Conservation (phyloP, 306 rosid genomes). For the Albizia julibrissin region DNA sequence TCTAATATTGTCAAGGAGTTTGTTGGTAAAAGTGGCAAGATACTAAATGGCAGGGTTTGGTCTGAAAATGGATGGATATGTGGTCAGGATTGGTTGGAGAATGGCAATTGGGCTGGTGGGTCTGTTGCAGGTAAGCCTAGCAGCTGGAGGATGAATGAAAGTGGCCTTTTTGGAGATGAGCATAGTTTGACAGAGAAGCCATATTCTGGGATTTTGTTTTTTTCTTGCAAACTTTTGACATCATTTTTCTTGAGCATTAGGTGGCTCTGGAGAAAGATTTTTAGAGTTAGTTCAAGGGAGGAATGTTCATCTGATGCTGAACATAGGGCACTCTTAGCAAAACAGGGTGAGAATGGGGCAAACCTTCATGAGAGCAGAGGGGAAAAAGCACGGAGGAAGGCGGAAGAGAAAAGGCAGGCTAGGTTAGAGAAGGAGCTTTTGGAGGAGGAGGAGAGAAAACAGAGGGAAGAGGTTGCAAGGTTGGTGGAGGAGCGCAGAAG, state of each 20-base stretch:
- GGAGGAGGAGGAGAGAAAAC: conserved; percentile 98
- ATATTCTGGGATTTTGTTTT: conserved; percentile 72
- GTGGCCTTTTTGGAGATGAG: conserved; percentile 70
- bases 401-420: conserved; percentile 99
- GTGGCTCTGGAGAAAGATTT: conserved; percentile 95
- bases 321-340: conserved; percentile 64
- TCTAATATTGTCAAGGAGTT: conserved; percentile 73
- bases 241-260: conserved; percentile 81
- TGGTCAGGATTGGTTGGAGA: conserved; percentile 91
- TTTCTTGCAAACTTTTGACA: conserved; percentile 69
- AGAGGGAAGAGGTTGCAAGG: conserved; percentile 98
- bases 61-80: conserved; percentile 93
- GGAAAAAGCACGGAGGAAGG: conserved; percentile 95
- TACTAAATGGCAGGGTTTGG: conserved; percentile 84
- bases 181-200: conserved; percentile 87
- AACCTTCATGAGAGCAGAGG: conserved; percentile 79
- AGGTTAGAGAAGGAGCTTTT: conserved; percentile 89
- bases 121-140: conserved; percentile 61
- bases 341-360: conserved; percentile 76
- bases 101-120: conserved; percentile 77
- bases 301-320: conserved; percentile 81
- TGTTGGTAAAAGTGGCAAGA: conserved; percentile 88
- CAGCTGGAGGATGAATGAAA: conserved; percentile 70
- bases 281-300: conserved; percentile 74
- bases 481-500: conserved; percentile 96